These are phyloP conservation scores for Podosphaera aphanis DNA, from an alignment of 2,329 filamentous ascomycete species.

Conservation along the genomic window DNA sequence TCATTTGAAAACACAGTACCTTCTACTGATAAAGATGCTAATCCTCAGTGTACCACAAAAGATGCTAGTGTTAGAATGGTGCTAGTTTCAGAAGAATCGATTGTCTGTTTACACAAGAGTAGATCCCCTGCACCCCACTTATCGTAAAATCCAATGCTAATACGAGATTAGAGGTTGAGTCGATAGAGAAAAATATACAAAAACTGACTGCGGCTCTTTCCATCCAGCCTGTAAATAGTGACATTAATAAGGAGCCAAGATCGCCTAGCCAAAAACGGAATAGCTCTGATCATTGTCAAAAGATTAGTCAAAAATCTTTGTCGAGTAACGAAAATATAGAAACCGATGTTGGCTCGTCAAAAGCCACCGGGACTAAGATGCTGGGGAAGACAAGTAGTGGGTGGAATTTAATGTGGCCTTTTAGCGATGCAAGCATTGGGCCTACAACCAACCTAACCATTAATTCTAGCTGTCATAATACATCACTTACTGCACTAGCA, in stretches of 20 bases:
- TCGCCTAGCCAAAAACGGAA: not conserved
- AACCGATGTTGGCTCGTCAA: not conserved
- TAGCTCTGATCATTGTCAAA: not conserved
- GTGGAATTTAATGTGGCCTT: too few species aligned
- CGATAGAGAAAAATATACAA: not conserved
- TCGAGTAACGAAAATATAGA: not conserved
- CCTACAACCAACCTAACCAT: too few species aligned
- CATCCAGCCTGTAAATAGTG: not conserved
- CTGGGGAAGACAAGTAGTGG: too few species aligned
- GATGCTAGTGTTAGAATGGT: not conserved
- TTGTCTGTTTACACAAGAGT: not conserved
- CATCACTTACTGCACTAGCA: too few species aligned
- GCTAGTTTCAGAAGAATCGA: not conserved
- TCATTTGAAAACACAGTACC: not conserved
- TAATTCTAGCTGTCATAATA: too few species aligned
- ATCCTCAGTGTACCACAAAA: not conserved
- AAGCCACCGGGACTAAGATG: conserved; percentile 8
- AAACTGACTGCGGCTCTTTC: not conserved
- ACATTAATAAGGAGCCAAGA: not conserved
- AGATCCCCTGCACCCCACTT: not conserved
- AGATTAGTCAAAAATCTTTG: not conserved
- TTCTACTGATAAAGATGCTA: not conserved
- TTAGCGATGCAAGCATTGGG: too few species aligned
- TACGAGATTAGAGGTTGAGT: not conserved
- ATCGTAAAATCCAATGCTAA: not conserved